Base-by-base conservation (phyloP, 371 early-diverging fungal genomes). In the Batrachochytrium dendrobatidis region DNA sequence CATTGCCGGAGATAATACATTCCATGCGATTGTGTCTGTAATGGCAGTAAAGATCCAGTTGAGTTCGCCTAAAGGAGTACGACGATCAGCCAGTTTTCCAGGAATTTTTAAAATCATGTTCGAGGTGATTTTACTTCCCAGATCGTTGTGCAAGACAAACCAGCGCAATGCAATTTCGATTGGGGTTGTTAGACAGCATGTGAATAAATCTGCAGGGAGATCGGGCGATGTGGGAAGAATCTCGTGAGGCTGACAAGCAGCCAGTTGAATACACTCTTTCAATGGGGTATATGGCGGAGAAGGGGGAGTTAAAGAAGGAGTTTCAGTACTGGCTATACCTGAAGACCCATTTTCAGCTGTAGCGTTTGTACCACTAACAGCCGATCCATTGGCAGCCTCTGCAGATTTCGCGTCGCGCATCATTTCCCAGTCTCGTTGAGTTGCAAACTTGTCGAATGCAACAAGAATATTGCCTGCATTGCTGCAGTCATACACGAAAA, bases 1-100 rank as follows among this genome's bases (percentile, higher is more conserved):
- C 30, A 90, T 62, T 53, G 90, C 93, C 12, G 86, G 86, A 18
- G 92, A 88, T 30, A 98, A 70, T 17, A 90, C 88, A 62, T 84
- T 90, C 98, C 98, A 98, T n/a, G 98, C 98, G 54, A 98, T 98
- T 5, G 97, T 95, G 72, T 98, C 98, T 0, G 95, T 96, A 30
- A 98, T 91, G 30, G 98, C 90, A 0, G 96, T 95, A 65, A 98
- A 95, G 17, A 98, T 94, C 98, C 98, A 98, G 67, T 94, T 95
- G 52, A 98, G 81, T 67, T 98, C 96, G 55, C 98, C 98, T 8
- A 94, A 71, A 0, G 96, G 94, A 0, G 96, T 94, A 17, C 94
- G 82, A 48, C 98, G 80, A 66, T 95, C 95, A 59, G 83, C 85
- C 30, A 93, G 76, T 15, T 86, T 73, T 20, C 98, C 98, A 0